A percentile compares a stretch with the other conserved stretches of the same genome.
phyloP scores from a whole-genome alignment of 805 yeast species.

The Martiniozyma abietophila region DNA sequence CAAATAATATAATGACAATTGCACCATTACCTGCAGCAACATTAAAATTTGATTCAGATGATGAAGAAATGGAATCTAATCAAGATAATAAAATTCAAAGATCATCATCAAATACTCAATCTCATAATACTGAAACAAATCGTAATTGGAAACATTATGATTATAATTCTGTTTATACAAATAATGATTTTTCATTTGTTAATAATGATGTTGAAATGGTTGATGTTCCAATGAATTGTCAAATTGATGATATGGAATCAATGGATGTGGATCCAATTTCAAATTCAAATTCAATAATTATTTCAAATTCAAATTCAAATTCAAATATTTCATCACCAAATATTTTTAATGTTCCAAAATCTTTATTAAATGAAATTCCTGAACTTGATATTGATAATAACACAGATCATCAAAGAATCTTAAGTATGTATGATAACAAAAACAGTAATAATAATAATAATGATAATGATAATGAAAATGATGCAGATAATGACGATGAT shows the following conservation, averaged over 20 bases:
- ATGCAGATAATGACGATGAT: not conserved
- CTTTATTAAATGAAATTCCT: conserved; percentile 5
- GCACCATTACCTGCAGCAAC: conserved; percentile 81
- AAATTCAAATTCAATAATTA: not conserved
- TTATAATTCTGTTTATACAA: conserved; percentile 66
- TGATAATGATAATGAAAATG: not conserved
- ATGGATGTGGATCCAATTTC: conserved; percentile 19
- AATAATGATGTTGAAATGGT: conserved; percentile 22
- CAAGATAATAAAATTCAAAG: not conserved
- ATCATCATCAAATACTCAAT: conserved; percentile 52
- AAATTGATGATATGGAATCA: conserved; percentile 19
- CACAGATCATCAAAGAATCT: conserved; percentile 2
- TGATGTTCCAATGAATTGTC: conserved; percentile 35
- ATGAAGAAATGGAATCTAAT: conserved; percentile 36
- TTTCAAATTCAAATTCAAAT: conserved; percentile 1
- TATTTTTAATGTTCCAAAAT: conserved; percentile 8
- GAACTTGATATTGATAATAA: not conserved
- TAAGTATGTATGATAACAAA: not conserved
- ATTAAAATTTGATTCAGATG: conserved; percentile 62
- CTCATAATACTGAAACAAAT: conserved; percentile 63
- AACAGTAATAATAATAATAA: not conserved
- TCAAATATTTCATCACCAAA: conserved; percentile 5
- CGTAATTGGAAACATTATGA: conserved; percentile 74
- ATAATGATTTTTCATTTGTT: conserved; percentile 25
- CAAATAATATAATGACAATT: conserved; percentile 40